phyloP scores from a whole-genome alignment of 2,329 filamentous ascomycete species.

The Chaetomium olivaceum region DNA sequence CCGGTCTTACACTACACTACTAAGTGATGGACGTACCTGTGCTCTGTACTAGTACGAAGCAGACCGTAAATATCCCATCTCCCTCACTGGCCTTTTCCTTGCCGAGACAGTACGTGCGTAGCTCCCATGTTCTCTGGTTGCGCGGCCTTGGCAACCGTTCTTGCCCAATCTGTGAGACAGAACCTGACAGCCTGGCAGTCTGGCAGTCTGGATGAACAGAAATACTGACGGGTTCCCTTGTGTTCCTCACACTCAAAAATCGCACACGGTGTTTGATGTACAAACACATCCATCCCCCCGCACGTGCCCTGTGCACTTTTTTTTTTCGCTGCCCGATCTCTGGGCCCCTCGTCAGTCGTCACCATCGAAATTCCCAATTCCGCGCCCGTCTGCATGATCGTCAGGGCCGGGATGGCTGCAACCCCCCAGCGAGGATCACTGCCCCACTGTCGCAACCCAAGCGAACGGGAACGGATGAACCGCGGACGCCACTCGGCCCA shows the following conservation, averaged over 20 bases:
- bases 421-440: slow-evolving; percentile 14
- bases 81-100: not conserved
- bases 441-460: slow-evolving; percentile 8
- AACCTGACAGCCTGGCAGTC: no score
- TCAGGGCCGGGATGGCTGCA: slow-evolving; percentile 16
- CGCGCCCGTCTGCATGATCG: slow-evolving; percentile 23
- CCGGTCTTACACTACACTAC: no score
- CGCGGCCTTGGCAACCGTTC: slow-evolving; percentile 17
- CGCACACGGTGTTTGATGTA: slow-evolving; percentile 2
- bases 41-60: not conserved
- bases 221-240: not conserved
- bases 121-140: slow-evolving; percentile 4
- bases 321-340: slow-evolving; percentile 6
- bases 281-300: not conserved
- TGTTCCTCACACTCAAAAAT: not conserved
- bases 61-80: not conserved
- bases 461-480: not conserved
- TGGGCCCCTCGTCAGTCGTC: not conserved
- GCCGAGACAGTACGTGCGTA: slow-evolving; percentile 21
- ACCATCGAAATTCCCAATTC: slow-evolving; percentile 16
- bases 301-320: not conserved
- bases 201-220: not conserved
- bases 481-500: not conserved
- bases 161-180: not conserved
- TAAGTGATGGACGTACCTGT: not conserved